These are phyloP conservation scores for Funneliformis mosseae DNA, from an alignment of 192 early-diverging fungal species.

Conservation along the genomic window DNA sequence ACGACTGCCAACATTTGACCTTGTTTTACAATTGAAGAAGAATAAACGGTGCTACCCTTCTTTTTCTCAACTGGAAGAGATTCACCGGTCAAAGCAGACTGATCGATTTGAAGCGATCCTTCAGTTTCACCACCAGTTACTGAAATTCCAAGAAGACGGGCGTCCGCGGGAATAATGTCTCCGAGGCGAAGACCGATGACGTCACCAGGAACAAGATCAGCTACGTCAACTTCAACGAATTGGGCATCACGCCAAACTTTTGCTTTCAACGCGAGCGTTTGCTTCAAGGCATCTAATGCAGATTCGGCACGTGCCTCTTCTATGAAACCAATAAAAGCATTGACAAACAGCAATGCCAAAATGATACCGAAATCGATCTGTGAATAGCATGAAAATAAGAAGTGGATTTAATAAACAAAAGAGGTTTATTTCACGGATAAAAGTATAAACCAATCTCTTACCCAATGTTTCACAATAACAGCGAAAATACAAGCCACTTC, in stretches of 20 bases:
- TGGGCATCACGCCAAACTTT: constrained; percentile 79
- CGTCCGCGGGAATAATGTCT: constrained; percentile 94
- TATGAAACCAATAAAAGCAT: constrained; percentile 91
- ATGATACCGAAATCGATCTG: constrained; percentile 86
- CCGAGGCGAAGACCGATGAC: constrained; percentile 89
- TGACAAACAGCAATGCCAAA: constrained; percentile 74
- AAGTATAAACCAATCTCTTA: background rate
- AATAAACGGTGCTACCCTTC: constrained; percentile 83
- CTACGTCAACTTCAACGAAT: constrained; percentile 72
- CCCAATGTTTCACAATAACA: constrained; percentile 64
- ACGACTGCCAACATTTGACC: constrained; percentile 93
- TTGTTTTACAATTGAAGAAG: constrained; percentile 93
- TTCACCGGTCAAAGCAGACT: constrained; percentile 93
- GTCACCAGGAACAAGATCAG: constrained; percentile 87
- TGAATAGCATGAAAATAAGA: background rate
- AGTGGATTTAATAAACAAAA: background rate
- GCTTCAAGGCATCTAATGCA: constrained; percentile 91
- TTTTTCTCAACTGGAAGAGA: constrained; percentile 87
- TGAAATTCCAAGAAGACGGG: constrained; percentile 75
- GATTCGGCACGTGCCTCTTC: constrained; percentile 94
- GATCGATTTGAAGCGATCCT: constrained; percentile 83
- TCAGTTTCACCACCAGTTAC: constrained; percentile 80
- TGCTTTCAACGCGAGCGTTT: constrained; percentile 88
- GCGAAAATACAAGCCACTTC: constrained; percentile 87
- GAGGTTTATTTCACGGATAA: background rate